Evolutionary conservation across 2,329 filamentous ascomycete genomes (phyloP).

Genomic region (Zasmidium cellare): DNA sequence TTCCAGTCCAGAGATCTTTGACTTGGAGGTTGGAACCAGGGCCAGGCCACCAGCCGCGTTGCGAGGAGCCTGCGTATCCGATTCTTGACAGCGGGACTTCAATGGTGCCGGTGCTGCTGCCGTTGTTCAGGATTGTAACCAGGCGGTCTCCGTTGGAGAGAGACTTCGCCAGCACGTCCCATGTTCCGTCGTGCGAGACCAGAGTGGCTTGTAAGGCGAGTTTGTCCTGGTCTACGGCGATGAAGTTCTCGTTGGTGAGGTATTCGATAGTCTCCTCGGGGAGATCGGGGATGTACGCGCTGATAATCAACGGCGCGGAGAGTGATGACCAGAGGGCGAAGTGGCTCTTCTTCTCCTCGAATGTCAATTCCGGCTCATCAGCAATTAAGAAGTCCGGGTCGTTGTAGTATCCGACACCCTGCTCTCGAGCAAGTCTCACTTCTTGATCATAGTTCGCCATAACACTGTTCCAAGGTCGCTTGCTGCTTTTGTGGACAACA

Average conservation of each 20-base stretch:
- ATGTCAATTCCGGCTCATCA: not conserved
- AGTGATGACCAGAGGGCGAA: conserved; percentile 2
- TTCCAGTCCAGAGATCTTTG: not conserved
- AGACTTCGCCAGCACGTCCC: not conserved
- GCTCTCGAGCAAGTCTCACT: conserved; percentile 1
- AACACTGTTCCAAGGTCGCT: not conserved
- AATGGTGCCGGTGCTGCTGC: not conserved
- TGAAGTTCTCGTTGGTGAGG: conserved; percentile 1
- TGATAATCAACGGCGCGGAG: conserved; percentile 1
- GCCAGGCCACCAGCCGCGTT: not conserved
- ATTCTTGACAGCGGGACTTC: not conserved
- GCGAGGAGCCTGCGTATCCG: not conserved
- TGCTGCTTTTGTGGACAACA: not conserved
- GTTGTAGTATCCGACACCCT: conserved; percentile 1
- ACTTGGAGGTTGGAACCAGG: not conserved
- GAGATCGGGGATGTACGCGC: conserved; percentile 1
- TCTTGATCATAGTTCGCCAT: conserved; percentile 3
- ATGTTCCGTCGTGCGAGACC: not conserved
- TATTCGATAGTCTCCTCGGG: not conserved
- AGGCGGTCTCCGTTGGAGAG: conserved; percentile 2
- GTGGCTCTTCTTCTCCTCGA: conserved; percentile 2
- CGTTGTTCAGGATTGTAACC: conserved; percentile 1
- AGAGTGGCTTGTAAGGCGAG: conserved; percentile 1
- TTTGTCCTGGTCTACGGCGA: conserved; percentile 2
- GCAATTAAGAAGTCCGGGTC: conserved; percentile 2